Evolutionary conservation across 345 rosid species (phyloP).

Genomic region (Aquilaria sinensis): DNA sequence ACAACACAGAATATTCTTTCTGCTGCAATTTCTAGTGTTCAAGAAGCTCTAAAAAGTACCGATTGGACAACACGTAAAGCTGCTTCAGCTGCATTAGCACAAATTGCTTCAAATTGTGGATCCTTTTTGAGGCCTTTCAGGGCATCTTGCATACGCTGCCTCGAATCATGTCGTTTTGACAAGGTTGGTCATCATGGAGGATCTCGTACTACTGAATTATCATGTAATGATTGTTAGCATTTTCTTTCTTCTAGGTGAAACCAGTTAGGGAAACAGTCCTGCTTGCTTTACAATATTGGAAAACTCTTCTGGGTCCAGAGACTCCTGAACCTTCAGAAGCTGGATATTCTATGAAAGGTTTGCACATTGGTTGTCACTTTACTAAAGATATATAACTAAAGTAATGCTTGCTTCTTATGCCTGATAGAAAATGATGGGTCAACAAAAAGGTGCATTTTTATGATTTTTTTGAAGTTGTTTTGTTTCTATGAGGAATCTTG

Average conservation of each 20-base stretch:
- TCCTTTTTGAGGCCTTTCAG: slow-evolving; percentile 58
- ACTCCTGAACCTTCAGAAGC: slow-evolving; percentile 68
- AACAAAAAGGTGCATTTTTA: no score
- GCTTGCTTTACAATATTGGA: slow-evolving; percentile 83
- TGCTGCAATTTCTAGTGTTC: slow-evolving; percentile 66
- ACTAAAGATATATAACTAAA: neutral
- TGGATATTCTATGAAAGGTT: slow-evolving; percentile 81
- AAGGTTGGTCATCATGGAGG: slow-evolving; percentile 38
- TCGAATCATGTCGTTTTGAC: slow-evolving; percentile 93
- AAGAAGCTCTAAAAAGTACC: slow-evolving; percentile 63
- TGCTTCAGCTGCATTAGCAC: slow-evolving; percentile 71
- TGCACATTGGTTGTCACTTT: slow-evolving; percentile 9
- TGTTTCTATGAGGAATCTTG: no score
- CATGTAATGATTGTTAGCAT: slow-evolving; percentile 4
- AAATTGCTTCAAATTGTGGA: slow-evolving; percentile 68
- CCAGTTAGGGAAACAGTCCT: slow-evolving; percentile 85
- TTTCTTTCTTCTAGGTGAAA: slow-evolving; percentile 57
- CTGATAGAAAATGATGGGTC: no score
- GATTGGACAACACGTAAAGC: slow-evolving; percentile 97
- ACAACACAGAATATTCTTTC: slow-evolving; percentile 43
- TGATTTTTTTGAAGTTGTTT: no score
- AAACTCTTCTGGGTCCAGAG: slow-evolving; percentile 53
- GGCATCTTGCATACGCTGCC: slow-evolving; percentile 64
- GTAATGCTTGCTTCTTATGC: neutral
- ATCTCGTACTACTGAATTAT: slow-evolving; percentile 1